Percentiles rank a stretch among this genome's conserved stretches.
These are phyloP conservation scores for Penicillium aurantiogriseum DNA, from an alignment of 2,329 filamentous ascomycete genomes.

Conservation along the genomic window DNA sequence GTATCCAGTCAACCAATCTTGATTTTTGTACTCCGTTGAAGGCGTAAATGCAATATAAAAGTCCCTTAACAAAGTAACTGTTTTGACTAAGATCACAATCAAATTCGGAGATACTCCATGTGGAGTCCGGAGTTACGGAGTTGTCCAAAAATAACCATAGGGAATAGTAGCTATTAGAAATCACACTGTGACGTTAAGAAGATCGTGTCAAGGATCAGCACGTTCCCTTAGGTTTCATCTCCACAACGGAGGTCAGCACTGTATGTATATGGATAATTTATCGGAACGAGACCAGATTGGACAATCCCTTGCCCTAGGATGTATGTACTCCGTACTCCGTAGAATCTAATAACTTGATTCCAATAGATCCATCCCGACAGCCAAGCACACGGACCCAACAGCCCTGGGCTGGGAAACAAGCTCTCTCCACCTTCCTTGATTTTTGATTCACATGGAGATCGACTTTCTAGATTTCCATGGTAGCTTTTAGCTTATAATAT, in stretches of 20 bases:
- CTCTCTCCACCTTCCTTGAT: slow-evolving; percentile 5
- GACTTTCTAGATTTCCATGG: background rate
- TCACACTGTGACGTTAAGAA: background rate
- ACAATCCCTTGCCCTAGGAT: background rate
- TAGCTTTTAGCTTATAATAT: background rate
- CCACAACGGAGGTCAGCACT: slow-evolving; percentile 6
- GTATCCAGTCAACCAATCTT: background rate
- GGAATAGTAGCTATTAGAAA: background rate
- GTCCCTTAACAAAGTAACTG: background rate
- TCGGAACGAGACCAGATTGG: background rate
- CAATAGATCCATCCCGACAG: slow-evolving; percentile 1
- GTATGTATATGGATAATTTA: background rate
- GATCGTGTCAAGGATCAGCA: background rate
- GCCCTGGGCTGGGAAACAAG: background rate
- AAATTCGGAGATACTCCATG: background rate
- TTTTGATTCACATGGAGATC: background rate
- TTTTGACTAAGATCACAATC: background rate
- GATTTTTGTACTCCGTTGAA: background rate
- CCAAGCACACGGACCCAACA: background rate
- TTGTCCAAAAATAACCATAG: background rate
- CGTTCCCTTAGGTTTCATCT: background rate
- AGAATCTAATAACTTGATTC: background rate
- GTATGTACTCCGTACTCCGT: too few relatives aligned
- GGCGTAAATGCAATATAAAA: background rate
- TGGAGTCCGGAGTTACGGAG: background rate